Conservation (phyloP, 129 eudicot genomes). For the Arctium minus region DNA sequence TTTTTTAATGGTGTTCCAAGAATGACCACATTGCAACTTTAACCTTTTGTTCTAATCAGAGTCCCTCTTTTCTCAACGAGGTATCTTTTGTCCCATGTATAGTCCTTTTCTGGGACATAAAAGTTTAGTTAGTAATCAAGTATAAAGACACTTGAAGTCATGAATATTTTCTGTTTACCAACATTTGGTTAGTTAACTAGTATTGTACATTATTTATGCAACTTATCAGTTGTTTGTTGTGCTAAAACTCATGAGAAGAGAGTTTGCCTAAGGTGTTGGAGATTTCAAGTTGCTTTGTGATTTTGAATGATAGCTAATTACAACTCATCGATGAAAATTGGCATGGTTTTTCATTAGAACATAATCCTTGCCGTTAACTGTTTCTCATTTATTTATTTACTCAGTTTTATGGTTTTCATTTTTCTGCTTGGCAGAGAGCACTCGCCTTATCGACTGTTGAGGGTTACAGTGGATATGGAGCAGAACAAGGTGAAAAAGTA, state of each 20-base stretch:
- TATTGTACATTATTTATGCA: not conserved
- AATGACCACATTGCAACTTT: not conserved
- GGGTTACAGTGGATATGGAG: slow-evolving; percentile 98
- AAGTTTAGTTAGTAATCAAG: not conserved
- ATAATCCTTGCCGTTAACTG: not conserved
- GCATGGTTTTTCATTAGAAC: not conserved
- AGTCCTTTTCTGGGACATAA: not conserved
- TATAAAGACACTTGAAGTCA: not conserved
- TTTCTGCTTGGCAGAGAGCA: slow-evolving; percentile 56
- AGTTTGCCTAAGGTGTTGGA: not conserved
- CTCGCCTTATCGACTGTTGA: slow-evolving; percentile 57
- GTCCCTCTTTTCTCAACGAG: not conserved
- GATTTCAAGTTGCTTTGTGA: not conserved
- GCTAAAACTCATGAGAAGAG: not conserved
- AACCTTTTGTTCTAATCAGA: not conserved
- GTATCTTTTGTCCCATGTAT: not conserved
- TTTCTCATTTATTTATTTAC: not conserved
- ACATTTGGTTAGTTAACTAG: not conserved
- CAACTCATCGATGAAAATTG: not conserved
- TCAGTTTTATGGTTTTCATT: not conserved
- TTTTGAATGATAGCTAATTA: not conserved
- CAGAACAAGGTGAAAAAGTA: slow-evolving; percentile 98
- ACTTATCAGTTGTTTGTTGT: not conserved
- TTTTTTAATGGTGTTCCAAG: not conserved
- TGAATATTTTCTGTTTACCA: not conserved